These are phyloP conservation scores for Fusarium sororula DNA, from an alignment of 2,329 filamentous ascomycete species.

Conservation along the genomic window DNA sequence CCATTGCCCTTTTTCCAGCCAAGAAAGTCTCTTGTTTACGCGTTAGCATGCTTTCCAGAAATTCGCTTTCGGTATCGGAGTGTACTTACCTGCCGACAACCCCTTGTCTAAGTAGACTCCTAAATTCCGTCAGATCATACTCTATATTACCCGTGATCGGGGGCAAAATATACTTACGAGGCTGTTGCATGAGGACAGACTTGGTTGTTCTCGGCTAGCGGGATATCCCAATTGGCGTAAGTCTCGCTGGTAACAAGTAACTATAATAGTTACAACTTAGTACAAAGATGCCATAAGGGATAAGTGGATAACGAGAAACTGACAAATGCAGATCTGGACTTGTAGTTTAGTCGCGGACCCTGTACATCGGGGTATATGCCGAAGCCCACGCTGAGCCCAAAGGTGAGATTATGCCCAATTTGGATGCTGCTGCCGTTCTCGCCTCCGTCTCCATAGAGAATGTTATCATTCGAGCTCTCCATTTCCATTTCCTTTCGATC, in stretches of 20 bases:
- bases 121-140: neutral
- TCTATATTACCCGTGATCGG: too few relatives aligned
- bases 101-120: neutral
- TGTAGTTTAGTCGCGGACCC: neutral
- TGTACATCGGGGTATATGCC: neutral
- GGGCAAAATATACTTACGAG: neutral
- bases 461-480: neutral
- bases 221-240: neutral
- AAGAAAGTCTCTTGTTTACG: neutral
- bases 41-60: too few relatives aligned
- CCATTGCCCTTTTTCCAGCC: neutral
- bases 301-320: neutral
- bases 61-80: neutral
- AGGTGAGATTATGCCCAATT: neutral
- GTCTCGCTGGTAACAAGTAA: neutral
- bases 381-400: neutral
- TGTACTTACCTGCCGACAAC: accelerated
- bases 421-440: neutral
- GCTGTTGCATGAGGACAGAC: neutral
- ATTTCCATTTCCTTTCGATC: neutral
- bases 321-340: neutral
- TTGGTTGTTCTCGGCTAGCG: neutral
- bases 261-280: neutral
- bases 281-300: neutral
- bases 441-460: neutral